Percentiles rank a stretch among this genome's conserved stretches.
These are phyloP conservation scores for Zymoseptoria passerinii DNA, from an alignment of 2,329 filamentous ascomycete genomes.

Conservation along the genomic window DNA sequence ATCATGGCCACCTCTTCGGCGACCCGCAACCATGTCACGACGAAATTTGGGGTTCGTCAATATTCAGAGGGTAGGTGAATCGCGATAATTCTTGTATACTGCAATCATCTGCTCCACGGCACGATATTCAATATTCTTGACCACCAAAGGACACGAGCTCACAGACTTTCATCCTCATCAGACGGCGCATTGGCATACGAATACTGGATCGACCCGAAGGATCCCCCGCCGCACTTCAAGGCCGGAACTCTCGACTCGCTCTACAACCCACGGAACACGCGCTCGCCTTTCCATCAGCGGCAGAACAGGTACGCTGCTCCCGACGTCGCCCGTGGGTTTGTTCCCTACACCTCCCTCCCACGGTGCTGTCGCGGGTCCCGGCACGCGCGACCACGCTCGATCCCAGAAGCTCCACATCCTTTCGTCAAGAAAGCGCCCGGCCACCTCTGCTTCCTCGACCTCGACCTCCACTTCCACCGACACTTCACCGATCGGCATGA, in stretches of 20 bases:
- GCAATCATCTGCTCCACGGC: background rate
- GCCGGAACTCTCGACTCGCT: constrained; percentile 9
- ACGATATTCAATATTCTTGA: background rate
- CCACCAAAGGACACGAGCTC: background rate
- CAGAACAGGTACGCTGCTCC: background rate
- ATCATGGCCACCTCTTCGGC: background rate
- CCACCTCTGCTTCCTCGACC: constrained; percentile 5
- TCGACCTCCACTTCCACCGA: background rate
- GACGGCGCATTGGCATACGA: constrained; percentile 8
- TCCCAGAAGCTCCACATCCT: background rate
- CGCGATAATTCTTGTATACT: background rate
- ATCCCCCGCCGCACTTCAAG: constrained; percentile 8
- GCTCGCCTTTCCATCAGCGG: background rate
- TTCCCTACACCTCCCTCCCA: background rate
- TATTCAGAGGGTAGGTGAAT: background rate
- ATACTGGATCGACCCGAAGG: constrained; percentile 12
- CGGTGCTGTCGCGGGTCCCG: background rate
- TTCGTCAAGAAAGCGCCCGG: background rate
- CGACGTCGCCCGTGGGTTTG: background rate
- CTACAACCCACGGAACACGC: constrained; percentile 1
- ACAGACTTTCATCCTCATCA: background rate
- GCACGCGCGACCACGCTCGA: constrained; percentile 1
- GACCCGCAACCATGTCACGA: background rate
- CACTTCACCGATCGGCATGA: constrained; percentile 7
- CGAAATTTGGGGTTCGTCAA: background rate